phyloP scores from a whole-genome alignment of 148 eudicot genomes.

The Limonium bicolor region DNA sequence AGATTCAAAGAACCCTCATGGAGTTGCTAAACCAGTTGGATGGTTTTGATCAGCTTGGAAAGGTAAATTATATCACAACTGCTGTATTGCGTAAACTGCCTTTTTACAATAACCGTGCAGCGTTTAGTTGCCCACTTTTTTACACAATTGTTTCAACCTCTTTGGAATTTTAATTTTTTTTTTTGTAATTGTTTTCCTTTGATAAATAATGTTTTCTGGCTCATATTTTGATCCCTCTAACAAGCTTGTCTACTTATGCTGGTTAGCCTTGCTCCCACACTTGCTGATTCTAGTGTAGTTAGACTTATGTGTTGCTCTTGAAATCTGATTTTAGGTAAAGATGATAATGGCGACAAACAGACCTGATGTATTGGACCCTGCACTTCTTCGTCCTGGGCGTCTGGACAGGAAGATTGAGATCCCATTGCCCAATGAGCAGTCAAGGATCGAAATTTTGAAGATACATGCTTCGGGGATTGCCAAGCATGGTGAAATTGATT shows the following conservation, averaged over 20 bases:
- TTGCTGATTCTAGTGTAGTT: no score
- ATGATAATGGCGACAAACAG: slow-evolving; percentile 99
- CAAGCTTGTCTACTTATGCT: no score
- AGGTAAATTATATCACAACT: slow-evolving; percentile 45
- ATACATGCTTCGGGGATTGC: slow-evolving; percentile 98
- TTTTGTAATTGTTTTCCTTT: background rate
- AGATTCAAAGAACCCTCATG: slow-evolving; percentile 96
- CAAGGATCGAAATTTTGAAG: slow-evolving; percentile 84
- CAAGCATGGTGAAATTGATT: slow-evolving; percentile 97
- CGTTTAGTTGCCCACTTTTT: no score
- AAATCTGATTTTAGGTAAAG: slow-evolving; percentile 32
- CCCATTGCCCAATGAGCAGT: slow-evolving; percentile 96
- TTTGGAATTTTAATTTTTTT: background rate
- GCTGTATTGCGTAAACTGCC: no score
- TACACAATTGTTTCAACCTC: background rate
- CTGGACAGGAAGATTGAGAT: slow-evolving; percentile 96
- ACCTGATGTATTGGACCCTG: slow-evolving; percentile 98
- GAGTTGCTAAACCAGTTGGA: slow-evolving; percentile 13
- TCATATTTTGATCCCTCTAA: no score
- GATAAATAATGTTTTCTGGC: background rate
- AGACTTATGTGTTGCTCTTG: no score
- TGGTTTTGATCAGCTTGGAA: slow-evolving; percentile 44
- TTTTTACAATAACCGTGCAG: no score
- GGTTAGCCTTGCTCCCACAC: no score
- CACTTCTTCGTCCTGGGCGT: slow-evolving; percentile 98